Evolutionary conservation across 495 filamentous ascomycete genomes (phyloP), one percentile per base, ranked within the genome.

Genomic region (Antarctomyces pellizariae): DNA sequence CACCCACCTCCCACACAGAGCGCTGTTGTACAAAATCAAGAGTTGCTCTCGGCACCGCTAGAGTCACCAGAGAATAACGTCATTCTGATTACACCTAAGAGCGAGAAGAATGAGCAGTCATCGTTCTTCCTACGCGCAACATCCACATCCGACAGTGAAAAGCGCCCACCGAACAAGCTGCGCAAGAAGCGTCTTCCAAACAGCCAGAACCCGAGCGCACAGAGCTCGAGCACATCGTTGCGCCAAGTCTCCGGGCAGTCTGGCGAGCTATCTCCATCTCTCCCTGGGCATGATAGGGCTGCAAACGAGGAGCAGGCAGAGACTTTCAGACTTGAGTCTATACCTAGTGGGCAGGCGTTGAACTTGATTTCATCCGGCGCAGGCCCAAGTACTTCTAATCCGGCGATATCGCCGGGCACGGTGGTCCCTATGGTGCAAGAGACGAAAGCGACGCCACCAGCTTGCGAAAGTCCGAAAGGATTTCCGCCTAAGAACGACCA

Each of bases 141-240:
- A 3, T 54, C 47, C 10, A 56, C 57, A 23, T 58, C 54, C 11
- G 76, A 76, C 16, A 54, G 56, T 20, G 64, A 59, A 29, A 64
- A 62, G 8, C 59, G 74, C 24, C 69, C 70, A 41, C 74, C 77
- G 2, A 90, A 89, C 34, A 84, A 84, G 46, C 47, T 93, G 35
- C 69, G 62, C 42, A 93, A 93, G 50, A 83, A 75, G 50, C 62
- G 72, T 20, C 53, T 75, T 15, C 67, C 70, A 1, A 66, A 68
- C 10, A 75, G 72, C 38, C 55, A 67, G 10, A 78, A 75, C 36
- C 67, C 62, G 16, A 89, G 80, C 37, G 79, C 83, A 1, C 76
- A 90, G 32, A 86, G 77, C 33, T 93, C 83, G 4, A 68, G 66
- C 4, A 60, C 70, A 1, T 90, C 80, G 2, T 50, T 93, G 9